Evolutionary conservation across 2,329 filamentous ascomycete species (phyloP).

Genomic region (Microsporum canis): DNA sequence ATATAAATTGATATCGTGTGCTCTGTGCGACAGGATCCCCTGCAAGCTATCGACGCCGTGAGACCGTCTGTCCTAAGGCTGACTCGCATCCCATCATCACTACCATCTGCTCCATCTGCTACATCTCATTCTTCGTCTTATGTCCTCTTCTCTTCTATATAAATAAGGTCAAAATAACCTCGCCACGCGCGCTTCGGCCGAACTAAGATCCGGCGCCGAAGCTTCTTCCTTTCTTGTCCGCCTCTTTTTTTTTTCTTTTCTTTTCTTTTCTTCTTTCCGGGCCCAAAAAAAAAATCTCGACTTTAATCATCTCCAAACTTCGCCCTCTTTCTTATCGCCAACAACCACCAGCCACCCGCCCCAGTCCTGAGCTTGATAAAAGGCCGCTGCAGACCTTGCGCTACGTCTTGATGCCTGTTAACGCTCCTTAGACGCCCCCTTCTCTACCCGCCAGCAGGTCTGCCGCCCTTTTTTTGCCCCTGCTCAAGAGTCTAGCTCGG

Average conservation of each 20-base stretch:
- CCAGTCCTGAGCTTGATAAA: not conserved
- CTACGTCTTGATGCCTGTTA: not conserved
- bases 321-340: not conserved
- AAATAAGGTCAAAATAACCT: slow-evolving; percentile 1
- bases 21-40: not conserved
- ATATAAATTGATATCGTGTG: not conserved
- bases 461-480: not conserved
- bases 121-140: not conserved
- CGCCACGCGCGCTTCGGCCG: slow-evolving; percentile 1
- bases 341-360: not conserved
- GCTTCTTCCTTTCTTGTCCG: not conserved
- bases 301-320: not conserved
- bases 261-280: not conserved
- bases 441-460: not conserved
- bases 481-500: not conserved
- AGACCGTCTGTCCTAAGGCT: not conserved
- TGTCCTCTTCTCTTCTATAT: not conserved
- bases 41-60: not conserved
- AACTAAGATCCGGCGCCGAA: slow-evolving; percentile 1
- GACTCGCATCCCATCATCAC: not conserved
- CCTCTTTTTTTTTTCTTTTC: not conserved
- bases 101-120: not conserved
- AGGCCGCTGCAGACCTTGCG: not conserved
- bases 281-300: not conserved
- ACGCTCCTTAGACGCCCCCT: not conserved